Percentiles rank a stretch among this genome's conserved stretches.
These are phyloP conservation scores for Setaria italica DNA, from an alignment of 202 grass and related monocot species.

Conservation along the genomic window DNA sequence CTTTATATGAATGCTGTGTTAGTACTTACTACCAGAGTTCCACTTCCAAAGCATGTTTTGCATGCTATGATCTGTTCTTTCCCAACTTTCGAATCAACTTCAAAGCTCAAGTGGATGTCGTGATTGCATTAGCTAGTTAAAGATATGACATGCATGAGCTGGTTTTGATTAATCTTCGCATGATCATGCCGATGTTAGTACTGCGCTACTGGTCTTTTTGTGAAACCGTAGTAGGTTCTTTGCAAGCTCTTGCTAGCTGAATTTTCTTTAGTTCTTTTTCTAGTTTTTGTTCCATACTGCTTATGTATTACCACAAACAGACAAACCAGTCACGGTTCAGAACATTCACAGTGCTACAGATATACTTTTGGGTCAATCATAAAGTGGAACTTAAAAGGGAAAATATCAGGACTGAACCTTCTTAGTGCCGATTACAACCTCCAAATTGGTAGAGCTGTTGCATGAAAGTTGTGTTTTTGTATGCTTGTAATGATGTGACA, in stretches of 20 bases:
- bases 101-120: not conserved
- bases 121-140: conserved; percentile 29
- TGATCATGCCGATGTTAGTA: not conserved
- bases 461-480: not conserved
- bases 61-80: not conserved
- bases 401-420: conserved; percentile 1
- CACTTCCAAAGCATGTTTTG: conserved; percentile 1
- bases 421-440: not conserved
- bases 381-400: not conserved
- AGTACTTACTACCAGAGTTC: conserved; percentile 12
- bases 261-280: not conserved
- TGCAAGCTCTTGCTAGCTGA: not conserved
- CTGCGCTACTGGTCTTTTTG: not conserved
- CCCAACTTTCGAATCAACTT: not conserved
- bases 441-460: not conserved
- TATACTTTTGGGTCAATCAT: not conserved
- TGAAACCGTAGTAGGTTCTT: conserved; percentile 12
- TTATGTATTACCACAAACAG: not conserved
- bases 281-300: not conserved
- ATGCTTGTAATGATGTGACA: not conserved
- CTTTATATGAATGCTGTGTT: conserved; percentile 27
- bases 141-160: not conserved
- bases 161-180: not conserved
- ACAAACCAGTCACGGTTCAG: not conserved
- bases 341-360: not conserved